Evolutionary conservation across 2,329 filamentous ascomycete genomes (phyloP), one percentile per base, ranked within the genome.

Genomic region (Pyrenochaeta sp.): DNA sequence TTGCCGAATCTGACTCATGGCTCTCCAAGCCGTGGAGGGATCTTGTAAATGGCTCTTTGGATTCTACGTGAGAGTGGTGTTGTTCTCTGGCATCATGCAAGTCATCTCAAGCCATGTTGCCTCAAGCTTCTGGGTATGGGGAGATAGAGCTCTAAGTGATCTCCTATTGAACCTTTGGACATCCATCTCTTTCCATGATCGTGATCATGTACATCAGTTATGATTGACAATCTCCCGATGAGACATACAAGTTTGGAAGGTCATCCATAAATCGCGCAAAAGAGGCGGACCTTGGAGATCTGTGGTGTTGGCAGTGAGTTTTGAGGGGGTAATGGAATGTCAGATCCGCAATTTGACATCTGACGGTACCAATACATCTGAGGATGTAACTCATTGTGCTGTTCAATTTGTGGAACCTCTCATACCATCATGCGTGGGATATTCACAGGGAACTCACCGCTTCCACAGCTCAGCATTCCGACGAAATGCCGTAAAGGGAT

Each of bases 361-460:
- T 29, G 27, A 32, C 42, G 21, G 50, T 50, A 53, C 33, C 44
- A 31, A 39, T 56, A 54, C 49, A 39, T 49, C 35, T 4, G 7
- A 27, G 15, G n/a, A 29, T 32, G 18, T 37, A n/a, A 15, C 33
- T 11, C 4, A 23, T 20, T 11, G 14, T 2, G 3, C 9, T 23
- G 4, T 39, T 23, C 37, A 18, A 49, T 49, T 36, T 40, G 44
- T 51, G 51, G 41, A 51, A 35, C 27, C 20, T 36, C 43, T 23
- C 20, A 51, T 23, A 12, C 37, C 31, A 17, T 36, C 11, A 35
- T 12, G 35, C 41, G 43, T 58, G 53, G 37, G 43, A 51, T 48
- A 31, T 30, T 32, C 30, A 39, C 14, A 15, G 20, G 21, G 15
- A 21, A 18, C 15, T 41, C 27, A 31, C 31, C 15, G 14, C 39